phyloP scores from a whole-genome alignment of 1,139 yeast species.

The Geotrichum reessii region DNA sequence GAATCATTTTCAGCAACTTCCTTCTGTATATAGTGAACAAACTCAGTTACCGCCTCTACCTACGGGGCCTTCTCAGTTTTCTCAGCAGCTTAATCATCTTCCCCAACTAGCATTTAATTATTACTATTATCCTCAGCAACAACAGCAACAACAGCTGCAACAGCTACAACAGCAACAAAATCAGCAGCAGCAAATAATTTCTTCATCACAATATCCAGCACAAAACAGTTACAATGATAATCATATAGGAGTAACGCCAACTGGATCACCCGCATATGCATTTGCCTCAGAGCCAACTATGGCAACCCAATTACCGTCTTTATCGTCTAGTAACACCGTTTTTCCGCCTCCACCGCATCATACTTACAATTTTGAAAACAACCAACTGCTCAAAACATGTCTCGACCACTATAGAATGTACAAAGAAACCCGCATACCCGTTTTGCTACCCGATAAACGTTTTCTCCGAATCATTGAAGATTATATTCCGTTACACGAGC shows the following conservation, averaged over 20 bases:
- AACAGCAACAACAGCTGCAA: background rate
- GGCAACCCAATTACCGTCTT: background rate
- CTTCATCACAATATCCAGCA: background rate
- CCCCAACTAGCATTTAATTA: background rate
- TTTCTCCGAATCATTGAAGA: slow-evolving; percentile 2
- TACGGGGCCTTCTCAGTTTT: background rate
- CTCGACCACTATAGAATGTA: slow-evolving; percentile 3
- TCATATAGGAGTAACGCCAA: background rate
- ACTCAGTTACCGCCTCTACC: background rate
- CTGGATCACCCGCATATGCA: background rate
- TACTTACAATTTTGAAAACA: slow-evolving; percentile 4
- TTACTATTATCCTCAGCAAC: background rate
- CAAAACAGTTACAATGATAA: background rate
- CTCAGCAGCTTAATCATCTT: background rate
- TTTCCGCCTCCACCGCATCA: slow-evolving; percentile 1
- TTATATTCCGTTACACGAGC: slow-evolving; percentile 10
- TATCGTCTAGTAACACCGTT: background rate
- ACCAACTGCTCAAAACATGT: slow-evolving; percentile 4
- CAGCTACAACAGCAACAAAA: background rate
- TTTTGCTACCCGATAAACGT: slow-evolving; percentile 3
- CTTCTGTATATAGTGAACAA: background rate
- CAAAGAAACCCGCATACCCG: slow-evolving; percentile 5
- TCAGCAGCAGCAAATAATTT: background rate
- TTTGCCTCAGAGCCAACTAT: background rate
- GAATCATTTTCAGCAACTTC: background rate